These are phyloP conservation scores for Fomitiporia mediterranea DNA, from an alignment of 1,284 basidiomycete species.

Conservation along the genomic window DNA sequence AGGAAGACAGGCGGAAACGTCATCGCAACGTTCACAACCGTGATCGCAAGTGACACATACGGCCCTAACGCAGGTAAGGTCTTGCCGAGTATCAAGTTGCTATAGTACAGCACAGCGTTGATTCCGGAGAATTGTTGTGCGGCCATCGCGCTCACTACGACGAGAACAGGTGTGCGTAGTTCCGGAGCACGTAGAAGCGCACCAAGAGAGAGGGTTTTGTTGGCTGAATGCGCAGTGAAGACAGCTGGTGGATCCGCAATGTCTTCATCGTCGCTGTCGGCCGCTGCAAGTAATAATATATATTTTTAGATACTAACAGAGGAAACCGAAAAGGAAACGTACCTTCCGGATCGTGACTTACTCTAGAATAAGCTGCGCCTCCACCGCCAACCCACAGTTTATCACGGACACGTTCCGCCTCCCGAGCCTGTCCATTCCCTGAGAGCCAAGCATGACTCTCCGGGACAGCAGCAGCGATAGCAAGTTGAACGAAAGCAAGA, in stretches of 20 bases:
- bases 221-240: constrained; percentile 7
- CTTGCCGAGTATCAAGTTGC: constrained; percentile 78
- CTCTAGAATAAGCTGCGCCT: constrained; percentile 13
- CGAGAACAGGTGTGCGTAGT: constrained; percentile 62
- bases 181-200: constrained; percentile 53
- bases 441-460: constrained; percentile 70
- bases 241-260: constrained; percentile 41
- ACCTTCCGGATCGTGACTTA: constrained; percentile 16
- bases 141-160: constrained; percentile 69
- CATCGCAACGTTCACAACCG: constrained; percentile 78
- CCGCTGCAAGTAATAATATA: neutral
- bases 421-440: constrained; percentile 44
- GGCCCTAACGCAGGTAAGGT: constrained; percentile 74
- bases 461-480: constrained; percentile 46
- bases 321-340: neutral
- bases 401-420: constrained; percentile 41
- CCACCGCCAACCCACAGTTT: constrained; percentile 47
- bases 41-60: constrained; percentile 74
- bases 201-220: constrained; percentile 43
- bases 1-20: constrained; percentile 81
- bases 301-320: neutral
- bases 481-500: constrained; percentile 56
- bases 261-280: constrained; percentile 27
- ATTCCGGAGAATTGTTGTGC: constrained; percentile 77
- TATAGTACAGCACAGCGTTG: constrained; percentile 84